A percentile compares a stretch with the other conserved stretches of the same genome.
These are phyloP conservation scores for Neoboletus brunneissimus DNA, from an alignment of 768 basidiomycete species.

Conservation along the genomic window DNA sequence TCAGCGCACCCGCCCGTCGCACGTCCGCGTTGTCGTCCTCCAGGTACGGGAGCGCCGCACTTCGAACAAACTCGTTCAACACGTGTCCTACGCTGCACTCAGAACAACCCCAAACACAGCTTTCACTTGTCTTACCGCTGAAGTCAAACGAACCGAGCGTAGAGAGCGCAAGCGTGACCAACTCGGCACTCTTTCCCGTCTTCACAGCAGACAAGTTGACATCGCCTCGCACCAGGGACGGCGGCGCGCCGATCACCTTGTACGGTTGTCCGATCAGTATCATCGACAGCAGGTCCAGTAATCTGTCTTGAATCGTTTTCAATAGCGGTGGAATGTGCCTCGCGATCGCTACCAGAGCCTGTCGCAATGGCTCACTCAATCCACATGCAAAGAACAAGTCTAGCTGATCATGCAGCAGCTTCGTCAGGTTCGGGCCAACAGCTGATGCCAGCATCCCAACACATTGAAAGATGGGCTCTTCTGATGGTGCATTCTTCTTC, in stretches of 20 bases:
- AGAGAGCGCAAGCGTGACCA: constrained; percentile 77
- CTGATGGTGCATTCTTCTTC: constrained; percentile 87
- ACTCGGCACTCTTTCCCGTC: constrained; percentile 62
- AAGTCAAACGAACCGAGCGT: constrained; percentile 94
- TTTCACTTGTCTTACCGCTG: constrained; percentile 53
- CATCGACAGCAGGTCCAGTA: constrained; percentile 79
- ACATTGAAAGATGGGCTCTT: constrained; percentile 97
- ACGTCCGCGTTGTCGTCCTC: constrained; percentile 91
- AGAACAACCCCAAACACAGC: constrained; percentile 4
- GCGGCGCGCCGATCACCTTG: constrained; percentile 83
- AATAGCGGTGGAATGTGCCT: constrained; percentile 86
- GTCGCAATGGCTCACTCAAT: constrained; percentile 81
- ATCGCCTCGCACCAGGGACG: constrained; percentile 55
- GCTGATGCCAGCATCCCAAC: constrained; percentile 94
- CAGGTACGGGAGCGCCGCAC: constrained; percentile 86
- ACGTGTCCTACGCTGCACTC: constrained; percentile 63
- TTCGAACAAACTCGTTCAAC: constrained; percentile 93
- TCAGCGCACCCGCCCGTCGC: constrained; percentile 83
- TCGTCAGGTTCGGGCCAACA: constrained; percentile 94
- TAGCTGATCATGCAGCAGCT: constrained; percentile 92
- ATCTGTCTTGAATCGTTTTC: constrained; percentile 91
- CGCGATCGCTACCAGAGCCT: constrained; percentile 82
- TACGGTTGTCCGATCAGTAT: constrained; percentile 84
- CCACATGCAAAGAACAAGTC: constrained; percentile 96
- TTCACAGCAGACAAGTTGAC: constrained; percentile 52